phyloP scores from a whole-genome alignment of 2,329 filamentous ascomycete species.

The Alternaria gaisen region DNA sequence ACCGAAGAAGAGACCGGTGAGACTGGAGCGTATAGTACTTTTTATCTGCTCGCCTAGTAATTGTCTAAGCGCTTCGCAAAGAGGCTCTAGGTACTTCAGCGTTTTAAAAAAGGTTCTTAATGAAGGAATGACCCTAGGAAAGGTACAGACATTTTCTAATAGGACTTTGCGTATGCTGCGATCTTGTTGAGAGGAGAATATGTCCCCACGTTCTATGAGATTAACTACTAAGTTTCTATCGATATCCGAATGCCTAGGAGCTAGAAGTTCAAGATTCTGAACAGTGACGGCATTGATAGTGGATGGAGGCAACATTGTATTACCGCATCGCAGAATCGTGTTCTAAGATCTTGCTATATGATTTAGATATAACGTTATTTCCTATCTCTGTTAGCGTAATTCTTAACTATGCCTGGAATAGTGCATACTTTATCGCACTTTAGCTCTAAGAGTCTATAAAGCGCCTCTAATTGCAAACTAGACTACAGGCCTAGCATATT shows the following conservation, averaged over 20 bases:
- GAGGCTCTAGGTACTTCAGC: slow-evolving; percentile 27
- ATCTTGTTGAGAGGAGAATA: slow-evolving; percentile 20
- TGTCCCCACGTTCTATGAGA: slow-evolving; percentile 12
- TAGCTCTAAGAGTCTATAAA: slow-evolving; percentile 29
- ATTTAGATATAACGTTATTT: slow-evolving; percentile 26
- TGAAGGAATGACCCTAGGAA: slow-evolving; percentile 15
- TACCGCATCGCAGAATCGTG: slow-evolving; percentile 15
- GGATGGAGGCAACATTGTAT: slow-evolving; percentile 9
- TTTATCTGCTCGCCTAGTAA: slow-evolving; percentile 21
- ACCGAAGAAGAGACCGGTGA: slow-evolving; percentile 16
- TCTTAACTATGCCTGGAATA: background rate
- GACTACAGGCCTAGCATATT: slow-evolving; percentile 32
- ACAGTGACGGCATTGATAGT: slow-evolving; percentile 16
- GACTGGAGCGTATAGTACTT: slow-evolving; percentile 18
- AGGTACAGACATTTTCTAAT: slow-evolving; percentile 14
- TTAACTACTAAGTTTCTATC: slow-evolving; percentile 13
- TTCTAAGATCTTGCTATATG: slow-evolving; percentile 17
- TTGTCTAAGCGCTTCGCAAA: slow-evolving; percentile 20
- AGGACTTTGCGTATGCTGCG: slow-evolving; percentile 5
- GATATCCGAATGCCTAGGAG: slow-evolving; percentile 14
- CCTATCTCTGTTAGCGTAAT: slow-evolving; percentile 4
- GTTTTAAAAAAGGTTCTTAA: slow-evolving; percentile 27
- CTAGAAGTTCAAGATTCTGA: slow-evolving; percentile 16
- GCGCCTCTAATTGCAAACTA: slow-evolving; percentile 27
- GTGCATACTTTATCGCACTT: slow-evolving; percentile 30